phyloP scores from a whole-genome alignment of 2,329 filamentous ascomycete species.

The Fusarium nodosum region DNA sequence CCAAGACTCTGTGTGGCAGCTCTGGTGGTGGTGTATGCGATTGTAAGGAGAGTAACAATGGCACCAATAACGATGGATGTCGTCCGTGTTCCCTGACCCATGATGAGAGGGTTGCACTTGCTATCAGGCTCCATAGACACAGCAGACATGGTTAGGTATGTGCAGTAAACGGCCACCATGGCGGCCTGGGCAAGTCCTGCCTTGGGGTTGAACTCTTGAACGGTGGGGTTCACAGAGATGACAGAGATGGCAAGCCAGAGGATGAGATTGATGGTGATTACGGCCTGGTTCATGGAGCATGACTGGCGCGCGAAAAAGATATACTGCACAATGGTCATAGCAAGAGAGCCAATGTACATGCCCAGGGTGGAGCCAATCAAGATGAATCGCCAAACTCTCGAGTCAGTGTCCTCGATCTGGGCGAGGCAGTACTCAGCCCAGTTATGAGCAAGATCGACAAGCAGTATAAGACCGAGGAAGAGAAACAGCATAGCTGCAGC shows the following conservation, averaged over 20 bases:
- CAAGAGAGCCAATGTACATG: slow-evolving; percentile 93
- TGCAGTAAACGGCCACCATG: slow-evolving; percentile 98
- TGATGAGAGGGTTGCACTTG: slow-evolving; percentile 93
- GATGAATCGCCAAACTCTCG: slow-evolving; percentile 83
- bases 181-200: slow-evolving; percentile 97
- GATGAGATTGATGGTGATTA: slow-evolving; percentile 93
- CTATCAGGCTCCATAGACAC: slow-evolving; percentile 98
- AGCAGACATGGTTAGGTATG: slow-evolving; percentile 97
- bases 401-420: slow-evolving; percentile 92
- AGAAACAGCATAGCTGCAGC: slow-evolving; percentile 92
- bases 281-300: slow-evolving; percentile 96
- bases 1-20: slow-evolving; percentile 92
- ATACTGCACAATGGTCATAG: slow-evolving; percentile 97
- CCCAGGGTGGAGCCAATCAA: slow-evolving; percentile 91
- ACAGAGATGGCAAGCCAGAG: slow-evolving; percentile 84
- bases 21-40: slow-evolving; percentile 96
- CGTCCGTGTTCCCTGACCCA: slow-evolving; percentile 86
- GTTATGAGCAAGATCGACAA: slow-evolving; percentile 94
- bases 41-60: slow-evolving; percentile 94
- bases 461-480: slow-evolving; percentile 88
- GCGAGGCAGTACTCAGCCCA: slow-evolving; percentile 97
- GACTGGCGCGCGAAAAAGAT: slow-evolving; percentile 87
- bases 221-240: slow-evolving; percentile 87
- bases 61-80: slow-evolving; percentile 93
- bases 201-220: slow-evolving; percentile 93